These are phyloP conservation scores for Capsicum chinense DNA, from an alignment of 257 asterid species.

Conservation along the genomic window DNA sequence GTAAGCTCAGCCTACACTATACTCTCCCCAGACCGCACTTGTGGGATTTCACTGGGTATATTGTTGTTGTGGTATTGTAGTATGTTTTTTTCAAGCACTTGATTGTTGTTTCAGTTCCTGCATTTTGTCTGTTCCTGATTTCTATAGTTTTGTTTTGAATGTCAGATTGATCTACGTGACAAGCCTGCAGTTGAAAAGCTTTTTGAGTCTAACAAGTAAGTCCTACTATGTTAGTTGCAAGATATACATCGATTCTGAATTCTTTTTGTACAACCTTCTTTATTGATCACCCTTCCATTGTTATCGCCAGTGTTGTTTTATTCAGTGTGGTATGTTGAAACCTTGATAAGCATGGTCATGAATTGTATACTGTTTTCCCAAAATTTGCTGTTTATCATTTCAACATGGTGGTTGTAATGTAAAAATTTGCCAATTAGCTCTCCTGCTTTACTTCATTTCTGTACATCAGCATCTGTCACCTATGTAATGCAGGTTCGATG, in stretches of 20 bases:
- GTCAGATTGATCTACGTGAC: slow-evolving; percentile 91
- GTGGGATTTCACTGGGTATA: too few species aligned
- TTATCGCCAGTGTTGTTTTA: neutral
- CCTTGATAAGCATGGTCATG: neutral
- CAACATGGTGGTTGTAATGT: neutral
- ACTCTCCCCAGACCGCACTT: too few species aligned
- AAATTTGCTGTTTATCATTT: slow-evolving; percentile 13
- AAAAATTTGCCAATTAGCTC: neutral
- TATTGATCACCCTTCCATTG: neutral
- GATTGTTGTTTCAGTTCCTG: neutral
- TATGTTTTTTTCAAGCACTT: neutral
- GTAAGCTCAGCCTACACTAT: too few species aligned
- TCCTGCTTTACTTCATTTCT: neutral
- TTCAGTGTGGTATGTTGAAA: neutral
- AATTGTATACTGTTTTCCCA: neutral
- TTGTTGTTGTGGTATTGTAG: too few species aligned
- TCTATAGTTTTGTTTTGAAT: slow-evolving; percentile 28
- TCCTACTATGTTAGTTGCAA: slow-evolving; percentile 7
- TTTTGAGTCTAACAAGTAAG: slow-evolving; percentile 86
- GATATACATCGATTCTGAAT: neutral
- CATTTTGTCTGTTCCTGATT: slow-evolving; percentile 22
- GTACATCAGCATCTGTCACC: neutral
- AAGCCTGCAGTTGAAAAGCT: slow-evolving; percentile 80
- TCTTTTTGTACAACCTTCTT: neutral
- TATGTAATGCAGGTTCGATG: slow-evolving; percentile 69